A percentile compares a stretch with the other conserved stretches of the same genome.
phyloP scores from a whole-genome alignment of 2,329 filamentous ascomycete genomes.

The Periconia macrospinosa region DNA sequence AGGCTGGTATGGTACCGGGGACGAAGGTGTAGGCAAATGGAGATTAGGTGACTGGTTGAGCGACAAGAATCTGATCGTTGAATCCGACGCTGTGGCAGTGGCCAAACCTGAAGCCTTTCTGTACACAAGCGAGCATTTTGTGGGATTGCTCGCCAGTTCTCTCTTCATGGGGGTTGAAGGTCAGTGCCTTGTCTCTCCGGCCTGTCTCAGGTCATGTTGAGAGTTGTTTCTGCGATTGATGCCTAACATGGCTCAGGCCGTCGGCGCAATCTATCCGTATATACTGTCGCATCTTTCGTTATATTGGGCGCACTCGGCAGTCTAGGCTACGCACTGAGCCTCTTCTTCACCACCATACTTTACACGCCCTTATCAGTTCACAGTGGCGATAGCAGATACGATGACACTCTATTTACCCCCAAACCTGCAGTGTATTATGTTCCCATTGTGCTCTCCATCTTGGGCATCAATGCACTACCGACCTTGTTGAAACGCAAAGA shows the following conservation, averaged over 20 bases:
- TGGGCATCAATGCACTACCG: conserved; percentile 48
- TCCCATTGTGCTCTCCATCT: conserved; percentile 51
- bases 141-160: conserved; percentile 58
- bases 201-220: not conserved
- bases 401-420: conserved; percentile 38
- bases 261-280: conserved; percentile 57
- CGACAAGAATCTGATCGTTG: conserved; percentile 55
- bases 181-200: conserved; percentile 2
- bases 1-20: conserved; percentile 44
- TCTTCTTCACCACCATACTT: conserved; percentile 64
- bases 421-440: conserved; percentile 37
- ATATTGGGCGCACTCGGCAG: conserved; percentile 62
- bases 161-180: conserved; percentile 63
- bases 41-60: conserved; percentile 57
- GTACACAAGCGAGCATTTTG: conserved; percentile 65
- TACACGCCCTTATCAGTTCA: conserved; percentile 57
- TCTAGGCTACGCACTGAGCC: conserved; percentile 63
- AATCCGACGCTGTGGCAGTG: conserved; percentile 58
- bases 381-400: conserved; percentile 28
- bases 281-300: conserved; percentile 57
- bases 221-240: not conserved
- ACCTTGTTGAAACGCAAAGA: conserved; percentile 22
- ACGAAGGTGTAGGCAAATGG: conserved; percentile 32
- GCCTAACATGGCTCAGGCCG: conserved; percentile 40
- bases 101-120: conserved; percentile 60